phyloP scores from a whole-genome alignment of 2,329 filamentous ascomycete genomes.

The Grosmannia clavigera region DNA sequence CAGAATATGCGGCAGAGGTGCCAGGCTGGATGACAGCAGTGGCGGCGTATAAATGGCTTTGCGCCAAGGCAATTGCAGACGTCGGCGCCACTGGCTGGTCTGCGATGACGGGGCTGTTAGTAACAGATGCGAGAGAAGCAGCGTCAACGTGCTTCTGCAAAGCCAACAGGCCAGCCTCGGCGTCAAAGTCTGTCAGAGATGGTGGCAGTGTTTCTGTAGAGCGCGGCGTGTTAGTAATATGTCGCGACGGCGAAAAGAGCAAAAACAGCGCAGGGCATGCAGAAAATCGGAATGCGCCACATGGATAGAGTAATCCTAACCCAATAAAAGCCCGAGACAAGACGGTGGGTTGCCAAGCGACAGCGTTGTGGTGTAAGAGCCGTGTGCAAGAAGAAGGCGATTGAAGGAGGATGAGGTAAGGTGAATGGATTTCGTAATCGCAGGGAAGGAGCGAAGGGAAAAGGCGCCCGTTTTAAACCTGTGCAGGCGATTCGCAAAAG shows the following conservation, averaged over 20 bases:
- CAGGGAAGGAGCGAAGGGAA: slow-evolving; percentile 3
- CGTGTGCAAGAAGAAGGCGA: not conserved
- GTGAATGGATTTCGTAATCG: slow-evolving; percentile 13
- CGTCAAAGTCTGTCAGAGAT: slow-evolving; percentile 1
- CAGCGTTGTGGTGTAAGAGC: slow-evolving; percentile 3
- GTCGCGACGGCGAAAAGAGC: too few relatives aligned
- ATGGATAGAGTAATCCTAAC: not conserved
- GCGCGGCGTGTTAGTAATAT: slow-evolving; percentile 1
- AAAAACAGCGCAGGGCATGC: not conserved
- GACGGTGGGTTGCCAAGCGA: not conserved
- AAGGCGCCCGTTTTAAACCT: slow-evolving; percentile 10
- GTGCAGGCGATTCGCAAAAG: slow-evolving; percentile 4
- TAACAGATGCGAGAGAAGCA: not conserved
- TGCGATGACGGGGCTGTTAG: not conserved
- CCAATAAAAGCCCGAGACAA: not conserved
- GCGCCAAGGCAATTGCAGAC: not conserved
- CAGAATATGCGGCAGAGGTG: not conserved
- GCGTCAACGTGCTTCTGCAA: slow-evolving; percentile 10
- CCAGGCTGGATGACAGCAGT: not conserved
- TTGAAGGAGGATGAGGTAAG: slow-evolving; percentile 13
- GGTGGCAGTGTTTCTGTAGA: not conserved
- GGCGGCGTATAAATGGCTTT: slow-evolving; percentile 2
- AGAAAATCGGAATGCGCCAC: not conserved
- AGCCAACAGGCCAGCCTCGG: slow-evolving; percentile 7
- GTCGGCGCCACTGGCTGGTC: not conserved